These are phyloP conservation scores for Endoconidiophora laricicola DNA, from an alignment of 2,329 filamentous ascomycete species.

Conservation along the genomic window DNA sequence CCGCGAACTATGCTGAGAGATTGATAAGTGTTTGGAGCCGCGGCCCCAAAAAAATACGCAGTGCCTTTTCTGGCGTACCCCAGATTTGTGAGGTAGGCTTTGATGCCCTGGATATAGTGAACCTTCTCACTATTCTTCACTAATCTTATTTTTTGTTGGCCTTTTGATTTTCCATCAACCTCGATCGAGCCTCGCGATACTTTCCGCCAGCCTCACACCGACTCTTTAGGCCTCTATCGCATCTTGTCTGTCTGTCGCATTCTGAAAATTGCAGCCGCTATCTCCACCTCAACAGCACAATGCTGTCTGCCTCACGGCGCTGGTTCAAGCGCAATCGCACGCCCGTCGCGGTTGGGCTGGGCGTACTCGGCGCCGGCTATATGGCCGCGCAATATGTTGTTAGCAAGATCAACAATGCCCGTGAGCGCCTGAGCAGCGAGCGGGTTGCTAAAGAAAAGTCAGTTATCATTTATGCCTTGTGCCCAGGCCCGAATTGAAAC, in stretches of 20 bases:
- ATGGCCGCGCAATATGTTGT: constrained; percentile 84
- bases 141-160: background rate
- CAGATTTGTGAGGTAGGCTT: too few relatives aligned
- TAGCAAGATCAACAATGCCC: constrained; percentile 77
- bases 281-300: constrained; percentile 19
- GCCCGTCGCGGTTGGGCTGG: constrained; percentile 72
- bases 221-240: background rate
- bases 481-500: background rate
- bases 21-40: too few relatives aligned
- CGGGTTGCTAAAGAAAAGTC: constrained; percentile 95
- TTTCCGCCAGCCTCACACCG: too few relatives aligned
- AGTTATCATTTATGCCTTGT: constrained; percentile 17
- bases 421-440: constrained; percentile 92
- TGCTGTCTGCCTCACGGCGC: constrained; percentile 59
- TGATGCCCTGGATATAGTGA: background rate
- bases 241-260: background rate
- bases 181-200: too few relatives aligned
- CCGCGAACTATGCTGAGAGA: background rate
- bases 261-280: background rate
- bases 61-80: background rate
- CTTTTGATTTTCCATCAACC: background rate
- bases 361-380: constrained; percentile 79
- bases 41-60: too few relatives aligned
- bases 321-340: constrained; percentile 90
- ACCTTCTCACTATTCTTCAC: background rate